Evolutionary conservation across 192 early-diverging fungal species (phyloP), one percentile per base, ranked within the genome.

Genomic region (Linnemannia schmuckeri): DNA sequence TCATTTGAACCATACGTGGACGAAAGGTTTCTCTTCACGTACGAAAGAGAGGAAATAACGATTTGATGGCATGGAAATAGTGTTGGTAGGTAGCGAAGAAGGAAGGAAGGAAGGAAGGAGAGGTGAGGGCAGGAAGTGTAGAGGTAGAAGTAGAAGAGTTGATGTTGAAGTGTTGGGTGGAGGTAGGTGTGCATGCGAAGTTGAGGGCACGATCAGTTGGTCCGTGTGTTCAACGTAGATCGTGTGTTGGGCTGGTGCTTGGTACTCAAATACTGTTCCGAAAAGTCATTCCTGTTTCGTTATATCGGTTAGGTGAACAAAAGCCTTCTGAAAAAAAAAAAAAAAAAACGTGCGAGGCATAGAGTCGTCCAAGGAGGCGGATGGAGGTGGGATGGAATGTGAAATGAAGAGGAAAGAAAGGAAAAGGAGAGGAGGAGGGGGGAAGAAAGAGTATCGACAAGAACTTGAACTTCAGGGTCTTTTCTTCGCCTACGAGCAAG

Each of bases 1-100:
- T 46, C 13, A 10, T 52, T 52, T 18, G 30, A 77, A 69, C 42
- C 68, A 49, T 69, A 77, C 76, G 76, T 77, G 63, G 15, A 30
- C 4, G n/a, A 4, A 54, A 54, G 9, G 55, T 27, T 17, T 52
- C 17, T 3, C 49, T 52, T 52, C 49, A 55, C 47, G 27, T 61
- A 73, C 54, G 33, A 57, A 37, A 55, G 40, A 40, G 71, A 55
- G 78, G 78, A 80, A 57, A 80, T 80, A 80, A 73, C 6, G 78
- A 41, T 2, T 24, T 33, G 12, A 20, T 9, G 3, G 52, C 3
- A 5, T 47, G 76, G 76, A 61, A 74, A 73, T 61, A 72, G n/a
- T 18, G 75, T 20, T 41, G 15, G 15, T 27, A 55, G n/a, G 17
- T 22, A 52, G 49, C 5, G n/a, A 15, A 38, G 24, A 9, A 5